Conservation (phyloP, 345 rosid genomes). For the Dipteronia dyeriana region DNA sequence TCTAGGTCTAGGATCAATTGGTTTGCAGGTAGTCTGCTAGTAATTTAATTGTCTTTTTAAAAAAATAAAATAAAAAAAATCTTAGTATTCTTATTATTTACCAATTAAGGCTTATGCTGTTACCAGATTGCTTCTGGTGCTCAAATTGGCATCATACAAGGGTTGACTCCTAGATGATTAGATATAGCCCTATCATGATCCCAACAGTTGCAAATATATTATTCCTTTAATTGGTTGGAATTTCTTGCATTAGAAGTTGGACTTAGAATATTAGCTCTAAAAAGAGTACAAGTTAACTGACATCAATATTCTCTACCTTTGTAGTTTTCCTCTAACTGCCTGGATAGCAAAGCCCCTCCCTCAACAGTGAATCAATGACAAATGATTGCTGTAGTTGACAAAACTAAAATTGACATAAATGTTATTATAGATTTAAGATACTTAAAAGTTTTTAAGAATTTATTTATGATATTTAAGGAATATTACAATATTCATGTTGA, state of each 20-base stretch:
- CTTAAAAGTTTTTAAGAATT: not conserved
- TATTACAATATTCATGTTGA: not conserved
- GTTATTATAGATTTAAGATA: not conserved
- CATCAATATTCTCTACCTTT: not conserved
- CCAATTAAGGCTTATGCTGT: not conserved
- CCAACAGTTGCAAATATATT: not conserved
- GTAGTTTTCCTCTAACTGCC: conserved; percentile 1
- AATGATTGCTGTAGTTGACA: not conserved
- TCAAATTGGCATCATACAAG: conserved; percentile 17
- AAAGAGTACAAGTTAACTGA: conserved; percentile 1
- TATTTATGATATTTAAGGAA: not conserved
- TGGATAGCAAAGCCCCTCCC: not conserved
- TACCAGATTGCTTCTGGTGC: conserved; percentile 3
- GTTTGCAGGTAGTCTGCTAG: not conserved
- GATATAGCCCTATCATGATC: not conserved
- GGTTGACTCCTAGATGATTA: not conserved
- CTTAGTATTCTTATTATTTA: not conserved
- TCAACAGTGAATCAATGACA: not conserved
- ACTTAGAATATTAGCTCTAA: not conserved
- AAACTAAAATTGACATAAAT: not conserved
- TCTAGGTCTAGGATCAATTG: conserved; percentile 9
- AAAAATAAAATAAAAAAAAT: too few species aligned
- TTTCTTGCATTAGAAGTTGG: not conserved
- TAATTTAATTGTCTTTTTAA: not conserved
- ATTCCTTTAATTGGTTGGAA: conserved; percentile 10